Evolutionary conservation across 345 rosid species (phyloP), one percentile per base, ranked within the genome.

Genomic region (Rhodamnia argentea): DNA sequence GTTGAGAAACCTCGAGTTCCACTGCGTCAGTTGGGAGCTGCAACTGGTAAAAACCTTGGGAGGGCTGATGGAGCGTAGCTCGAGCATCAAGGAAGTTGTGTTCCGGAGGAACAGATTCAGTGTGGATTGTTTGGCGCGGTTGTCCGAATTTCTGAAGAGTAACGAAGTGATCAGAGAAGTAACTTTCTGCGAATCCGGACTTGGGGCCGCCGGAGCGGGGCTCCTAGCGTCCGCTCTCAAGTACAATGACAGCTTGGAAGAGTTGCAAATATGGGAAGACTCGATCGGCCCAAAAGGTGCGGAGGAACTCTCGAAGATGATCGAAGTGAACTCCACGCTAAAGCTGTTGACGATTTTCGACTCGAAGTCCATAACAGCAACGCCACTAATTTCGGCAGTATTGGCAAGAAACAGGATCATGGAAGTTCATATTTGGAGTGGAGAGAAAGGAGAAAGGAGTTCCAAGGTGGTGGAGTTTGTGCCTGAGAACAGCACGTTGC

Each of bases 241-340:
- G 90, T 89, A 86, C 82, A 97, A 96, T 88, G 95, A 91, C 70
- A 89, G 90, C 83, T 86, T 97, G 91, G 99, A 97, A 82, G 99
- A 96, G 91, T 70, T 95, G 89, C 99, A 97, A 91, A 94, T 97
- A 89, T 94, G 98, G 99, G 98, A 97, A 51, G 99, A 96, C 87
- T 96, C 98, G 5, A 95, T 96, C n/a, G 98, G 99, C 74, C 91
- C 95, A 1, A 94, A 88, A 89, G 99, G 98, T 22, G 98, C 99
- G 0, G 99, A 97, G 90, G 99, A 97, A 90, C 95, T 97, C 23
- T 94, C 98, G 1, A 94, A 91, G 90, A 97, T 97, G 99, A 97
- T 97, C 58, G 97, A 97, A 93, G 92, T 87, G 5, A 96, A 97
- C 90, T 94, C 96, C 56, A 93, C 92, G 32, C 90, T 96, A 90